Base-by-base conservation (phyloP, 768 basidiomycete genomes). In the Lactarius indigo region DNA sequence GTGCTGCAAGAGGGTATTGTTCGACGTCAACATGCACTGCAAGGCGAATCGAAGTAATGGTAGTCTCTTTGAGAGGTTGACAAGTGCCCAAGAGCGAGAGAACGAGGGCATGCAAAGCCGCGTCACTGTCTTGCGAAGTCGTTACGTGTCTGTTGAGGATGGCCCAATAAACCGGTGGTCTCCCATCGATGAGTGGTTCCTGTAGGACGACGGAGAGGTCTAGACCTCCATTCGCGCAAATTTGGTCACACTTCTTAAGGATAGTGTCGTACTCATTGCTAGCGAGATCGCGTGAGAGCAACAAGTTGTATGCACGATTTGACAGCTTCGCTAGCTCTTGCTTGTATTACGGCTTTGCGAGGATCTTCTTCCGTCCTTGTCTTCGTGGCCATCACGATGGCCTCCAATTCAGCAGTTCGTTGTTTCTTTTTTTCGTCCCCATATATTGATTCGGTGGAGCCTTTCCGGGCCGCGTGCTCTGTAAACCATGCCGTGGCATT, bases 101-200 rank as follows among this genome's bases (percentile, higher is more conserved):
- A 30, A 90, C 75, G 0, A 82, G 79, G 41, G 68, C 42, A 26
- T 69, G 50, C 44, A 28, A 71, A 28, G 64, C 59, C 33, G 59
- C 44, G 8, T 59, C n/a, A 28, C 39, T 73, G 64, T 5, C 64
- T 35, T 35, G 39, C 10, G 66, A 41, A 8, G 61, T 44, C 18
- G 39, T 66, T 69, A 6, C 79, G 73, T 6, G 80, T 81, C 65
- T 87, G 87, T 69, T 69, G 42, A 90, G 76, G 69, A 91, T 85
- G 0, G 85, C 85, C 90, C 90, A 91, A 72, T 90, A 91, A 3
- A 91, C 70, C 0, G 88, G 85, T 0, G 86, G 85, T 70, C 87
- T 87, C 0, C 77, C 79, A 70, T 90, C 90, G 35, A 90, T 84
- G 5, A 78, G 83, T 33, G 75, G 81, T 59, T 89, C 85, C 71